These are phyloP conservation scores for Diaporthe caulivora DNA, from an alignment of 2,329 filamentous ascomycete genomes.

Conservation along the genomic window DNA sequence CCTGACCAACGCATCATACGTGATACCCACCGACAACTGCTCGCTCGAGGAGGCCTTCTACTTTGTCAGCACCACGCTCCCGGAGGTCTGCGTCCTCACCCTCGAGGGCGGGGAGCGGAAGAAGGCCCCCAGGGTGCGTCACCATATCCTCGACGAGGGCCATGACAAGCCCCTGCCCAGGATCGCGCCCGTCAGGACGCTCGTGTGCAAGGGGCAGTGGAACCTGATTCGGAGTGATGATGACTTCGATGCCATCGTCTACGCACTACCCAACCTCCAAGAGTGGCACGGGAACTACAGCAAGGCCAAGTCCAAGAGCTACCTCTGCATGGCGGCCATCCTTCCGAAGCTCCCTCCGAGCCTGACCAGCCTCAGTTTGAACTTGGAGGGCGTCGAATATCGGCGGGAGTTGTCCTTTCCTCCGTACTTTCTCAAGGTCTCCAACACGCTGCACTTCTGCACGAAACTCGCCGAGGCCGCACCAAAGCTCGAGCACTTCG, in stretches of 20 bases:
- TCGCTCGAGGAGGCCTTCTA: constrained; percentile 77
- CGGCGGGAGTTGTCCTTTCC: constrained; percentile 72
- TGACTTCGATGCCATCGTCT: constrained; percentile 73
- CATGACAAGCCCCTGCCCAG: constrained; percentile 44
- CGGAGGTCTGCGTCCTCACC: constrained; percentile 74
- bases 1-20: constrained; percentile 69
- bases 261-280: constrained; percentile 74
- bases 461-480: constrained; percentile 70
- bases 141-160: constrained; percentile 56
- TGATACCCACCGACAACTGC: constrained; percentile 74
- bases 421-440: constrained; percentile 71
- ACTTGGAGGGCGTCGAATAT: constrained; percentile 76
- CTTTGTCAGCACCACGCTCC: constrained; percentile 71
- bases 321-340: constrained; percentile 76
- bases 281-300: constrained; percentile 75
- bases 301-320: constrained; percentile 80
- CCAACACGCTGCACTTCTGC: constrained; percentile 74
- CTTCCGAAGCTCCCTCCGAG: constrained; percentile 68
- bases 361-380: constrained; percentile 75
- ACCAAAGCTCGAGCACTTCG: constrained; percentile 74
- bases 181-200: constrained; percentile 70
- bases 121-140: constrained; percentile 76
- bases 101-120: constrained; percentile 83
- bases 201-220: constrained; percentile 82
- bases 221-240: constrained; percentile 75